Evolutionary conservation across 177 flowering plant species (phyloP).

Genomic region (Vitis hybrid): DNA sequence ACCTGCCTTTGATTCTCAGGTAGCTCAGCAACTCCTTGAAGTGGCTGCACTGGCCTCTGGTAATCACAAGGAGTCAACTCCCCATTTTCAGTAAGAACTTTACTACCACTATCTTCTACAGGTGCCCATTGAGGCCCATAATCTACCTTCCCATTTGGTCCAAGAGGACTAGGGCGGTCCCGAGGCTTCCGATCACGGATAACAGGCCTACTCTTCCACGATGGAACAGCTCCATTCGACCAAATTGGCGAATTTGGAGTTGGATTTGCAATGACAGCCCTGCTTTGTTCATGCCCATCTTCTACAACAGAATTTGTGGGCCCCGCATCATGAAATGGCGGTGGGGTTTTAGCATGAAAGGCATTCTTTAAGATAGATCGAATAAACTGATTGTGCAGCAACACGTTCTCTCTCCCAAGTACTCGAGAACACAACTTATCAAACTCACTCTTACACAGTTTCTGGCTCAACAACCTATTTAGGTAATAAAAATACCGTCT

Average conservation of each 20-base stretch:
- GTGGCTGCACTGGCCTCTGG: constrained; percentile 56
- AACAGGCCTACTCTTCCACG: constrained; percentile 62
- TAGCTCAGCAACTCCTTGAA: constrained; percentile 54
- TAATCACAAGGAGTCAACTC: constrained; percentile 52
- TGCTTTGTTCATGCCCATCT: constrained; percentile 50
- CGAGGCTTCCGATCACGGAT: constrained; percentile 51
- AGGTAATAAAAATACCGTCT: constrained; percentile 63
- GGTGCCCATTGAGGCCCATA: constrained; percentile 31
- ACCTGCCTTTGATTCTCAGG: constrained; percentile 49
- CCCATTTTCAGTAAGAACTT: constrained; percentile 65
- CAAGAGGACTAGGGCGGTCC: constrained; percentile 77
- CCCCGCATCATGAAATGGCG: constrained; percentile 39
- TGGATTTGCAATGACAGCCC: constrained; percentile 29
- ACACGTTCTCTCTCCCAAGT: constrained; percentile 82
- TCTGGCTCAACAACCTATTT: constrained; percentile 69
- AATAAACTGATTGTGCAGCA: constrained; percentile 80
- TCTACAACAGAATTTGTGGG: constrained; percentile 27
- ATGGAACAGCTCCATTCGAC: constrained; percentile 78
- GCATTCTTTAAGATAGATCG: constrained; percentile 84
- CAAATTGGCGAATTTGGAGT: constrained; percentile 43
- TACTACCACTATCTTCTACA: constrained; percentile 40
- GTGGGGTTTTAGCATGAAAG: constrained; percentile 65
- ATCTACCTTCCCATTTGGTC: constrained; percentile 72
- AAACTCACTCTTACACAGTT: constrained; percentile 75
- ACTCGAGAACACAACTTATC: constrained; percentile 63